Conservation (phyloP, 2,329 filamentous ascomycete species). For the Biscogniauxia marginata region DNA sequence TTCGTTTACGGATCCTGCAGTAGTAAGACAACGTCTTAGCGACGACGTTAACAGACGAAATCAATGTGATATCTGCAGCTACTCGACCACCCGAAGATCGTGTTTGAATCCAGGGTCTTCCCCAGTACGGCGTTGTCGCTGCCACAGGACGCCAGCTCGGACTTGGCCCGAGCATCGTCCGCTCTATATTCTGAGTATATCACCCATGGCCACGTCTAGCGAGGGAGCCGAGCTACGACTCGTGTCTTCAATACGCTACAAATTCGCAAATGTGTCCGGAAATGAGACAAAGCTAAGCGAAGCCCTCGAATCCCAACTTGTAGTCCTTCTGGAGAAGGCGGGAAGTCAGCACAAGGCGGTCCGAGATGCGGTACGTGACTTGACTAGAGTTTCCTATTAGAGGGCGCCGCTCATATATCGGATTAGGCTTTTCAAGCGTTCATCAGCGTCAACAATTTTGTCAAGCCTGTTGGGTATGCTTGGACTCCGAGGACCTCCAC, state of each 20-base stretch:
- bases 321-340: constrained; percentile 82
- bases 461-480: constrained; percentile 49
- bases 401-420: constrained; percentile 16
- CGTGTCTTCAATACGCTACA: constrained; percentile 34
- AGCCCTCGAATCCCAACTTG: constrained; percentile 74
- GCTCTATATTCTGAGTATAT: neutral
- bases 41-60: neutral
- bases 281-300: constrained; percentile 80
- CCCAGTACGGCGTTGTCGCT: neutral
- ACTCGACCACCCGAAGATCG: neutral
- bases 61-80: neutral
- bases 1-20: neutral
- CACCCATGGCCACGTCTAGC: constrained; percentile 28
- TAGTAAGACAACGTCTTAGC: neutral
- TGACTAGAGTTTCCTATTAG: neutral
- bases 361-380: constrained; percentile 47
- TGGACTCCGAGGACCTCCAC: constrained; percentile 1
- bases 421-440: constrained; percentile 50
- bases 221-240: constrained; percentile 32
- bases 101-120: neutral
- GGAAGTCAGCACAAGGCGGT: constrained; percentile 78
- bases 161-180: neutral
- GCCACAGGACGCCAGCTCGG: neutral
- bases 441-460: constrained; percentile 53
- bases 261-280: constrained; percentile 52